Conservation (phyloP, 352 stramenopile species). For the Phytophthora melonis region DNA sequence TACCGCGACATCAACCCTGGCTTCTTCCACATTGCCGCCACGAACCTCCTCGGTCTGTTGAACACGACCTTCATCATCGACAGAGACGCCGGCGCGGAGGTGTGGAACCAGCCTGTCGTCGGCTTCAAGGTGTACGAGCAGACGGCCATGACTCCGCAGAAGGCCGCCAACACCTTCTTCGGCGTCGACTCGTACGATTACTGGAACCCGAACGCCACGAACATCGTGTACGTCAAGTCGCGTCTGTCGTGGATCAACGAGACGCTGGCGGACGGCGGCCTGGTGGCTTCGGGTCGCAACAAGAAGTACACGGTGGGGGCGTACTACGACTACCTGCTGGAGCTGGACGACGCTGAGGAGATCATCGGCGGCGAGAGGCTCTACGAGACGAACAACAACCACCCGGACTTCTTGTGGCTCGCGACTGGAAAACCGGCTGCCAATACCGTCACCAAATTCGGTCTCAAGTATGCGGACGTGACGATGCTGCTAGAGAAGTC, state of each 20-base stretch:
- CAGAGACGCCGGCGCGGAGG: conserved; percentile 27
- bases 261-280: conserved; percentile 24
- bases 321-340: conserved; percentile 37
- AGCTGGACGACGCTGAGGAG: conserved; percentile 28
- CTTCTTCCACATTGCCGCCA: conserved; percentile 46
- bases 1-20: conserved; percentile 51
- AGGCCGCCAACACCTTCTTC: conserved; percentile 39
- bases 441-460: conserved; percentile 29
- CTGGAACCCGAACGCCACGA: conserved; percentile 40
- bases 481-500: conserved; percentile 19
- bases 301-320: conserved; percentile 16
- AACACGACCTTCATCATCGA: conserved; percentile 52
- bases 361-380: conserved; percentile 45
- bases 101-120: conserved; percentile 60
- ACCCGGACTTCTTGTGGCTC: conserved; percentile 44
- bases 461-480: conserved; percentile 35
- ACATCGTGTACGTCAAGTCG: conserved; percentile 42
- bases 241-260: conserved; percentile 45
- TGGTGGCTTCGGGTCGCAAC: conserved; percentile 23
- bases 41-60: conserved; percentile 45
- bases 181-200: conserved; percentile 32
- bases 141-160: conserved; percentile 24
- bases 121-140: conserved; percentile 45
- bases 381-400: conserved; percentile 28
- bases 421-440: conserved; percentile 12